Conservation (phyloP, 495 filamentous ascomycete species). For the Aspergillus haitiensis region DNA sequence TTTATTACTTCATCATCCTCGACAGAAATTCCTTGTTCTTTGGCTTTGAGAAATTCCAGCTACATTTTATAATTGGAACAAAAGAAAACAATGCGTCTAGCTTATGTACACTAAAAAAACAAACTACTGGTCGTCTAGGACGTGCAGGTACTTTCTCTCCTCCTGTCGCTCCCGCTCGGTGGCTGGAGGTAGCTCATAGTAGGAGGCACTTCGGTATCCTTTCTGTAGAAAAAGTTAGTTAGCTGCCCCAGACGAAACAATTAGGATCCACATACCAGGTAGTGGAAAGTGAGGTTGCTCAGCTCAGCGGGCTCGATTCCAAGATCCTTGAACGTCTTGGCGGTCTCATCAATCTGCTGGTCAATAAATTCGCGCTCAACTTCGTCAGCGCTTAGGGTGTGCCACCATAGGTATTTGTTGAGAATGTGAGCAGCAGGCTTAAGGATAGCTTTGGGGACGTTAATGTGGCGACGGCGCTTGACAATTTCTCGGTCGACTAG, state of each 20-base stretch:
- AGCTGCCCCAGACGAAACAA: constrained; percentile 26
- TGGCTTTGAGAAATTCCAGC: neutral
- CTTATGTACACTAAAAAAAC: constrained; percentile 49
- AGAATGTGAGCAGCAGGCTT: constrained; percentile 70
- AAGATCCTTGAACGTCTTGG: constrained; percentile 95
- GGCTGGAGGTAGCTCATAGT: constrained; percentile 89
- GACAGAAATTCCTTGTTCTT: neutral
- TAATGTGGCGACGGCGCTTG: constrained; percentile 87
- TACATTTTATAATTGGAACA: constrained; percentile 16
- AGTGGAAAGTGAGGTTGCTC: constrained; percentile 80
- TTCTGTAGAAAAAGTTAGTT: constrained; percentile 51
- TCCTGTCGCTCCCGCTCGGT: constrained; percentile 93
- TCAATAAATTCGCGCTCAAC: constrained; percentile 93
- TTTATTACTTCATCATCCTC: too few species aligned
- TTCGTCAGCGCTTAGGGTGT: constrained; percentile 76
- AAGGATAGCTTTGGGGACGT: constrained; percentile 76
- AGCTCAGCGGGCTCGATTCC: constrained; percentile 84
- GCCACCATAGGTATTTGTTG: constrained; percentile 87
- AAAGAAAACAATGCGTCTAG: constrained; percentile 43
- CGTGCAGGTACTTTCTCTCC: constrained; percentile 95
- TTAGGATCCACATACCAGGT: constrained; percentile 69
- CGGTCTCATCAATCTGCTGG: constrained; percentile 83
- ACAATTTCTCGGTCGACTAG: constrained; percentile 89
- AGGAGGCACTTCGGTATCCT: constrained; percentile 76
- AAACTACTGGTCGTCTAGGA: constrained; percentile 80